Evolutionary conservation across 345 rosid species (phyloP), one percentile per base, ranked within the genome.

Genomic region (Hibiscus mutabilis): DNA sequence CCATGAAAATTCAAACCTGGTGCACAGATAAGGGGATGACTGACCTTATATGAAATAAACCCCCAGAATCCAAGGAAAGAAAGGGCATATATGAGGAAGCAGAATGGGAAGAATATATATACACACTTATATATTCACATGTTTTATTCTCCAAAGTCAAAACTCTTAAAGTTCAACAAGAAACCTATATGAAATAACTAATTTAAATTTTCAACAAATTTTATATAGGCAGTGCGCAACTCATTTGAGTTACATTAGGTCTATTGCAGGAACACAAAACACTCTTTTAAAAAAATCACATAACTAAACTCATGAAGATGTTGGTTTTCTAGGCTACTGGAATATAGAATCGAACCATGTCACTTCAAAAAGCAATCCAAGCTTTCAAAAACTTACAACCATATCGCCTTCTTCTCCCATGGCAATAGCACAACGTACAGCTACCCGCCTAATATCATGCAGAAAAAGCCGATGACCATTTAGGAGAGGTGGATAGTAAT

Each of bases 351-450:
- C 53, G 15, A 58, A 58, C 24, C 22, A 57, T 15, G 58, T 58
- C n/a, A 44, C 52, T 40, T 55, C 1, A 6, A 55, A 46, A 65
- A 44, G 19, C 44, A 40, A 31, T 4, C 61, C 31, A 60, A 76
- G 73, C 2, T 65, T 46, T 31, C 60, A 76, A 74, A 19, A 66
- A 87, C 98, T 92, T 91, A 94, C 98, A 79, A 91, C 96, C 88
- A 95, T 77, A 64, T 91, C 97, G 6, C 97, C 97, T 86, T 95
- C 97, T 88, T 95, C 99, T n/a, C 97, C 99, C 99, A 90, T 90
- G 69, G 97, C 96, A 76, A 90, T 96, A 57, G 97, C 99, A 78
- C 91, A 86, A 52, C 97, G 91, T 21, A 95, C 92, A 75, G 99
- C 99, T 78, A 91, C 96, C 67, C 88, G 87, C 75, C 99, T 90